A percentile compares a stretch with the other conserved stretches of the same genome.
These are phyloP conservation scores for Salix exigua DNA, from an alignment of 345 rosid genomes.

Conservation along the genomic window DNA sequence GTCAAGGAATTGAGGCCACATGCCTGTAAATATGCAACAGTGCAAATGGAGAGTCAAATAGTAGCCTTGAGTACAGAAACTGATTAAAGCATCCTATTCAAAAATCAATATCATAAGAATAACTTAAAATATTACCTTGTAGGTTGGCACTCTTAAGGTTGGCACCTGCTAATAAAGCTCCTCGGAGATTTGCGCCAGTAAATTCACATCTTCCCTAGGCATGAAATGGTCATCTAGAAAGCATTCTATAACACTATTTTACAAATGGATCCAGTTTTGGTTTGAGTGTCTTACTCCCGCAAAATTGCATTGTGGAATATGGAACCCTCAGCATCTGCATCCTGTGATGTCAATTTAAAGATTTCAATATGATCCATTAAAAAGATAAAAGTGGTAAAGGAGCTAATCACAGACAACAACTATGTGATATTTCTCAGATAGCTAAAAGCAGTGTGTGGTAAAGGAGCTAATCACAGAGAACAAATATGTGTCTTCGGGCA, in stretches of 20 bases:
- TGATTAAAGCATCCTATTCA: background rate
- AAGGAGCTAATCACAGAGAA: too few species aligned
- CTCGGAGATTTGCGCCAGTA: constrained; percentile 80
- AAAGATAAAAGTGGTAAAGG: background rate
- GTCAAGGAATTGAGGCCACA: background rate
- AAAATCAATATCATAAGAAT: background rate
- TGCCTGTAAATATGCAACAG: background rate
- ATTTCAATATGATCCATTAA: constrained; percentile 17
- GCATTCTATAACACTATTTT: background rate
- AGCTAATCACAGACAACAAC: background rate
- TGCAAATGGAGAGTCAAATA: background rate
- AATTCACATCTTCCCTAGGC: constrained; percentile 90
- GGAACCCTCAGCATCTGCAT: constrained; percentile 76
- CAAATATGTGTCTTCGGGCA: too few species aligned
- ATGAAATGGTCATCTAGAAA: constrained; percentile 24
- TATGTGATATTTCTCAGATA: background rate
- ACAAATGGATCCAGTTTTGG: constrained; percentile 2
- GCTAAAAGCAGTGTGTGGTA: background rate
- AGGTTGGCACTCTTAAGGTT: constrained; percentile 94
- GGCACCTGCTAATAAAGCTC: constrained; percentile 80
- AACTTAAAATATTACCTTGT: constrained; percentile 47
- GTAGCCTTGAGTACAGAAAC: background rate
- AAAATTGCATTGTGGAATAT: constrained; percentile 86
- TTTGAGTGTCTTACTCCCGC: constrained; percentile 68
- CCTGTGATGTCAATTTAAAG: constrained; percentile 36